Conservation (phyloP, 257 asterid species). For the Solanum virginianum region DNA sequence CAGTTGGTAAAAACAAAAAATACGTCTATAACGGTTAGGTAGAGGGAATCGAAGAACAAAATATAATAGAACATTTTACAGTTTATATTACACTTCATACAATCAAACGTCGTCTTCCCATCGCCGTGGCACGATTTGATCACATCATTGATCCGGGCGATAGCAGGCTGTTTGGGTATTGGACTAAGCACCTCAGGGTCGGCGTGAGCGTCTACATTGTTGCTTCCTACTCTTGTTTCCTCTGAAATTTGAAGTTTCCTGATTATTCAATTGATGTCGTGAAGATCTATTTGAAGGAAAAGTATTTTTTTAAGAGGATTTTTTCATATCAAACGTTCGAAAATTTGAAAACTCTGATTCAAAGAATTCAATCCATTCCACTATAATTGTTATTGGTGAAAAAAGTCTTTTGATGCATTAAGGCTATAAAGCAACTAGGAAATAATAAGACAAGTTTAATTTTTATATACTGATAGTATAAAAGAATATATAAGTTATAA, state of each 20-base stretch:
- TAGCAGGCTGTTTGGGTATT: no score
- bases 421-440: background rate
- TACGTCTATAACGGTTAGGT: no score
- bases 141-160: no score
- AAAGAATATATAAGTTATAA: background rate
- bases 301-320: accelerated
- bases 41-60: no score
- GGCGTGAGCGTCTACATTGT: no score
- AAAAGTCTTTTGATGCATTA: background rate
- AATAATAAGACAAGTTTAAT: background rate
- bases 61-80: no score
- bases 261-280: accelerated
- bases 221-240: no score
- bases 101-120: no score
- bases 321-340: background rate
- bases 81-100: no score
- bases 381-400: background rate
- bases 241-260: background rate
- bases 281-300: background rate
- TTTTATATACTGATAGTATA: background rate
- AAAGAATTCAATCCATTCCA: background rate
- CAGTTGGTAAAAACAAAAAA: no score
- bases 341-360: accelerated
- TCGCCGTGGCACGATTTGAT: no score
- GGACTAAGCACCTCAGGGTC: no score